Conservation (phyloP, 805 yeast species). For the Starmera dryadoides region DNA sequence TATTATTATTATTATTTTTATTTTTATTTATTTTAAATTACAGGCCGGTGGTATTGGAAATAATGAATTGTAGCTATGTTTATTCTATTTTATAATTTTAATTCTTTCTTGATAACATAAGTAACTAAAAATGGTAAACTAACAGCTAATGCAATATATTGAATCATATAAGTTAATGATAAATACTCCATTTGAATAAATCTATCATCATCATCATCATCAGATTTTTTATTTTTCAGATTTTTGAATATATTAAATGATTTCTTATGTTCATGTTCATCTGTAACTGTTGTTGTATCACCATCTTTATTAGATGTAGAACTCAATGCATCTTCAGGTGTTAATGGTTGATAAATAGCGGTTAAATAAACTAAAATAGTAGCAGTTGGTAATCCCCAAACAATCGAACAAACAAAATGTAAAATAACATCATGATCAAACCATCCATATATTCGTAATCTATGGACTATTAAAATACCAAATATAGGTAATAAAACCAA, state of each 20-base stretch:
- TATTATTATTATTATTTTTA: too few species aligned
- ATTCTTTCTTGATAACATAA: not conserved
- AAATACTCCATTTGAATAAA: not conserved
- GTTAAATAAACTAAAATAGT: constrained; percentile 85
- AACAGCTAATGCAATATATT: not conserved
- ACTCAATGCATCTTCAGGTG: not conserved
- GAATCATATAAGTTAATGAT: not conserved
- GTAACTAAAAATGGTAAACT: not conserved
- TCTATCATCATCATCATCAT: not conserved
- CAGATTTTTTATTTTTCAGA: not conserved
- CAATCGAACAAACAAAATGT: constrained; percentile 65
- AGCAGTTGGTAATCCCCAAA: constrained; percentile 80
- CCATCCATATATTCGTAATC: constrained; percentile 56
- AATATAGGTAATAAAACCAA: constrained; percentile 71
- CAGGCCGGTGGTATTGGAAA: too few species aligned
- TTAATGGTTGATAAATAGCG: constrained; percentile 72
- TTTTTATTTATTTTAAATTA: too few species aligned
- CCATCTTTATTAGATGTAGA: not conserved
- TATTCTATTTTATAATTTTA: not conserved
- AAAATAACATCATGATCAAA: constrained; percentile 44
- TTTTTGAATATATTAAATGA: too few species aligned
- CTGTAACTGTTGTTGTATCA: not conserved
- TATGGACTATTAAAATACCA: constrained; percentile 64
- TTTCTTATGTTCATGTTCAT: not conserved
- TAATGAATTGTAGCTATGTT: too few species aligned